Conservation (phyloP, 2,329 filamentous ascomycete species). For the Diatrype stigma region DNA sequence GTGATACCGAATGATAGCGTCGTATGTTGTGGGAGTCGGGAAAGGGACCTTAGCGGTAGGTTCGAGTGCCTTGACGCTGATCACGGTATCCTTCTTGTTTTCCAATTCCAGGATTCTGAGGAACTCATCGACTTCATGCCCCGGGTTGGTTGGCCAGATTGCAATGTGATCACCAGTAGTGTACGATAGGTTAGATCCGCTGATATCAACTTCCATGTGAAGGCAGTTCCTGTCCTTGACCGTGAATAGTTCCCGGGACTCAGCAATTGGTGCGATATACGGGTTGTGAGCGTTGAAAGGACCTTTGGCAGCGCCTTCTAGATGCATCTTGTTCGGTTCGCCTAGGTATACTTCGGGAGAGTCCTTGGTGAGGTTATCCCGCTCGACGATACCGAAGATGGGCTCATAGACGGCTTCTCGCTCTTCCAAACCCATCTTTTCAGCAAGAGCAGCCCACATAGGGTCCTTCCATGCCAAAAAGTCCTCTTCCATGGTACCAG, state of each 20-base stretch:
- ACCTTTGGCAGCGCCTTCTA: conserved; percentile 77
- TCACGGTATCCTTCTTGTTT: conserved; percentile 74
- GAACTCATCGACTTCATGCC: conserved; percentile 87
- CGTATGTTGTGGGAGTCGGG: conserved; percentile 93
- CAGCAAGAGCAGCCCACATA: conserved; percentile 86
- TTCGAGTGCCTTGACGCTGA: conserved; percentile 87
- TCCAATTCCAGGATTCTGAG: conserved; percentile 71
- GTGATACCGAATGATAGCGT: conserved; percentile 89
- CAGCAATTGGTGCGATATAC: conserved; percentile 87
- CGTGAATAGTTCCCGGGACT: conserved; percentile 87
- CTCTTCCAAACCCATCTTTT: conserved; percentile 86
- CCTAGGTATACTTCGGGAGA: conserved; percentile 85
- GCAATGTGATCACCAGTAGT: conserved; percentile 97
- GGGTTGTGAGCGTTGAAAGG: conserved; percentile 97
- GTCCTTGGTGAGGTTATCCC: conserved; percentile 67
- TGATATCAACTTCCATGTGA: conserved; percentile 92
- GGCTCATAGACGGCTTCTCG: conserved; percentile 96
- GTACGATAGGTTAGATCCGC: conserved; percentile 84
- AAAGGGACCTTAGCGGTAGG: conserved; percentile 96
- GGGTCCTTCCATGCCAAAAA: conserved; percentile 99
- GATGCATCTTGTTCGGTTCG: conserved; percentile 93
- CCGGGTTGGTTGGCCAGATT: conserved; percentile 94
- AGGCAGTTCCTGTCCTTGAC: conserved; percentile 91
- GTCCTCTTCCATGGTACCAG: conserved; percentile 99
- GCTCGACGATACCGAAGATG: conserved; percentile 77